These are phyloP conservation scores for Fusarium equiseti DNA, from an alignment of 2,329 filamentous ascomycete genomes.

Conservation along the genomic window DNA sequence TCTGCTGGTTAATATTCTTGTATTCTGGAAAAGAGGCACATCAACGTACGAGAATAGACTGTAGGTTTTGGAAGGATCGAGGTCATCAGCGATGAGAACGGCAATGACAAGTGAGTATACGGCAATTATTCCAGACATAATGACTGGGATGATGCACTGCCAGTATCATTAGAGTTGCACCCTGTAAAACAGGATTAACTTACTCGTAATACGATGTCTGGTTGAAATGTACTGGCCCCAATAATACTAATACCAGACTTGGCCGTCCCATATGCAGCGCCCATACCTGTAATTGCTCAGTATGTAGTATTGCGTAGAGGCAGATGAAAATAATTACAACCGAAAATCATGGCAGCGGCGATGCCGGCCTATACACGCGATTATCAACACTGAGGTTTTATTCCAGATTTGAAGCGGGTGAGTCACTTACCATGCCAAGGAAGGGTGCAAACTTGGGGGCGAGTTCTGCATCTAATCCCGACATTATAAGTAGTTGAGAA, in stretches of 20 bases:
- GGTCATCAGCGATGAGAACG: conserved; percentile 94
- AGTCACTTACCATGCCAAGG: conserved; percentile 81
- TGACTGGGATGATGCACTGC: conserved; percentile 85
- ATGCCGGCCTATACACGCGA: conserved; percentile 73
- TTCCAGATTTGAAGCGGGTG: neutral
- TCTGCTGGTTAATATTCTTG: conserved; percentile 31
- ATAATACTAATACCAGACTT: conserved; percentile 91
- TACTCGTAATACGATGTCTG: conserved; percentile 90
- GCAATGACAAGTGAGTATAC: conserved; percentile 98
- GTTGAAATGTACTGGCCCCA: conserved; percentile 85
- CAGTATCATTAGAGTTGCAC: conserved; percentile 22
- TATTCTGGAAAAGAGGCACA: neutral
- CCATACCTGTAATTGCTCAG: conserved; percentile 61
- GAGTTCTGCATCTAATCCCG: conserved; percentile 61
- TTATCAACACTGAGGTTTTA: conserved; percentile 42
- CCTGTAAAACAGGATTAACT: conserved; percentile 49
- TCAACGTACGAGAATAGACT: conserved; percentile 81
- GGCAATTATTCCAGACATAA: conserved; percentile 99
- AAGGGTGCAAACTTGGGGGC: conserved; percentile 88
- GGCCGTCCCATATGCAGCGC: conserved; percentile 87
- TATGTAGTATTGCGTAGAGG: conserved; percentile 29
- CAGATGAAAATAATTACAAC: conserved; percentile 67
- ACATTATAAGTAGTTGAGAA: neutral
- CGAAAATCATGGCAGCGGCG: conserved; percentile 85
- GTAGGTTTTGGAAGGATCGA: conserved; percentile 79